Percentiles rank a stretch among this genome's conserved stretches.
These are phyloP conservation scores for Chamaecrista fasciculata DNA, from an alignment of 306 rosid genomes.

Conservation along the genomic window DNA sequence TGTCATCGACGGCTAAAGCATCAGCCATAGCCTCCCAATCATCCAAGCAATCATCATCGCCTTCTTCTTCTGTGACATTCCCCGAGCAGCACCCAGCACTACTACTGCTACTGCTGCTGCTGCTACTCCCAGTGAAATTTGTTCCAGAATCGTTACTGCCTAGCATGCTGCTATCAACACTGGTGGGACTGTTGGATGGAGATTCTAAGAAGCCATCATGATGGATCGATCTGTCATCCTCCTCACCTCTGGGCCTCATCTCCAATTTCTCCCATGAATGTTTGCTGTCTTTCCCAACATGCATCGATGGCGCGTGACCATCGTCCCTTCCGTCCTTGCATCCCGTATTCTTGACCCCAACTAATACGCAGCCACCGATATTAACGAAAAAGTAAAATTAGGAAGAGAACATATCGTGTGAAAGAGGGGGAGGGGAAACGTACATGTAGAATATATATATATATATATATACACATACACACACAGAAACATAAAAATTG, in stretches of 20 bases:
- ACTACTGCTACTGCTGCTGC: conserved; percentile 59
- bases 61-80: conserved; percentile 58
- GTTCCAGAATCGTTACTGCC: conserved; percentile 73
- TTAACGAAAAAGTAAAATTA: conserved; percentile 20
- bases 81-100: conserved; percentile 87
- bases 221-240: conserved; percentile 46
- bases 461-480: not conserved
- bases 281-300: conserved; percentile 30
- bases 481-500: conserved; percentile 3
- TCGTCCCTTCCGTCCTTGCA: conserved; percentile 54
- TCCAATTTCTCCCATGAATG: conserved; percentile 50
- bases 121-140: conserved; percentile 66
- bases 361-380: conserved; percentile 43
- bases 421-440: not conserved
- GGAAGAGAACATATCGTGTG: not conserved
- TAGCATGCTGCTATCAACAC: conserved; percentile 51
- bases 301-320: conserved; percentile 27
- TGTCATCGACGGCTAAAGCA: conserved; percentile 83
- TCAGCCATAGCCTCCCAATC: conserved; percentile 99
- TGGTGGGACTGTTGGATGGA: conserved; percentile 57
- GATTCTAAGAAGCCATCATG: conserved; percentile 67
- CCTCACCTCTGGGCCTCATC: conserved; percentile 47
- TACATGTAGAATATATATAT: too few relatives aligned
- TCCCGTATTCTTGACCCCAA: conserved; percentile 58
- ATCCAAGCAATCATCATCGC: conserved; percentile 85